A percentile compares a stretch with the other conserved stretches of the same genome.
Evolutionary conservation across 495 filamentous ascomycete species (phyloP).

Genomic region (Aspergillus bertholletiae): DNA sequence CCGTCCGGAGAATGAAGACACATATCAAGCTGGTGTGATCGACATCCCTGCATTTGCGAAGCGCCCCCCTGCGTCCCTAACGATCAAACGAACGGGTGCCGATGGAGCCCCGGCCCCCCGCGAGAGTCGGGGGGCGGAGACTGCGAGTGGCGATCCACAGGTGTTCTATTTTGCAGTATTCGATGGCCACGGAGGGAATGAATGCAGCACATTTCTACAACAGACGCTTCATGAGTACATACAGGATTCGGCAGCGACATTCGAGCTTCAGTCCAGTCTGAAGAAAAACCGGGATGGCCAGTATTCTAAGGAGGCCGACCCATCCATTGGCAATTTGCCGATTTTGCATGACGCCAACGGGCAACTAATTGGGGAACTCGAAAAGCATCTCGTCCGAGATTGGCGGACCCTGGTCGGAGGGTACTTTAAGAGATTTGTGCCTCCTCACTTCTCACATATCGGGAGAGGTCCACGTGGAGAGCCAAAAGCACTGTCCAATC

Average conservation of each 20-base stretch:
- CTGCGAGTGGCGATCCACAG: conserved; percentile 81
- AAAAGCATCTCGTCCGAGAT: conserved; percentile 63
- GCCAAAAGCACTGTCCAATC: not conserved
- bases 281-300: conserved; percentile 12
- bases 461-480: conserved; percentile 15
- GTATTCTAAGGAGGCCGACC: conserved; percentile 7
- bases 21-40: conserved; percentile 91
- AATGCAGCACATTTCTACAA: conserved; percentile 83
- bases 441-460: conserved; percentile 55
- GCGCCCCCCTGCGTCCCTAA: conserved; percentile 68
- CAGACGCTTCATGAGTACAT: conserved; percentile 85
- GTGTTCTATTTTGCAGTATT: conserved; percentile 97
- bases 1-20: conserved; percentile 86
- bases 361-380: conserved; percentile 46
- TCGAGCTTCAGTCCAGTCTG: conserved; percentile 72
- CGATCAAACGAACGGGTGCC: conserved; percentile 26
- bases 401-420: conserved; percentile 87
- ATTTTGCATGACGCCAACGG: conserved; percentile 39
- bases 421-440: conserved; percentile 87
- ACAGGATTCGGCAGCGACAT: conserved; percentile 69
- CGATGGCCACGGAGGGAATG: conserved; percentile 89
- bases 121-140: conserved; percentile 58
- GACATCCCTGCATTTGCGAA: conserved; percentile 90
- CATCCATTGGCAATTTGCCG: conserved; percentile 23
- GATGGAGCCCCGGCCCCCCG: conserved; percentile 21